Percentiles rank a stretch among this genome's conserved stretches.
Evolutionary conservation across 805 yeast species (phyloP).

Genomic region (Metschnikowia sp.): DNA sequence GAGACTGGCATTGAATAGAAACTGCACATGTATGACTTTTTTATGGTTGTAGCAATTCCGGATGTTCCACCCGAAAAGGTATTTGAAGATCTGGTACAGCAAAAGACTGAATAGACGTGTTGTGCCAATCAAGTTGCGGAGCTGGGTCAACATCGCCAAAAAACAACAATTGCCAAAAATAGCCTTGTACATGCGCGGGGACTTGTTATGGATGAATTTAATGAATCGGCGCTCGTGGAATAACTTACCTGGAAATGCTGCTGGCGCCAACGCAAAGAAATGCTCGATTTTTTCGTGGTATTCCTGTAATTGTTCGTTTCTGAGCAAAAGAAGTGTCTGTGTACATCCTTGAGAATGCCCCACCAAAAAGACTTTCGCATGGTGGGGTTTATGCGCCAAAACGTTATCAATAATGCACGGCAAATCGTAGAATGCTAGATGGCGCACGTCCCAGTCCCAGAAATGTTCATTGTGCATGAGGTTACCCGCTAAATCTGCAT

Average conservation of each 20-base stretch:
- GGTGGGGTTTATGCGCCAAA: constrained; percentile 37
- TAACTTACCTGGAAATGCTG: constrained; percentile 80
- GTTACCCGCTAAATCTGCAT: constrained; percentile 36
- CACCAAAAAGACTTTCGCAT: constrained; percentile 52
- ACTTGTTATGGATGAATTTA: constrained; percentile 54
- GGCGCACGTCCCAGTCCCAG: constrained; percentile 95
- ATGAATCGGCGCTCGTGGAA: constrained; percentile 62
- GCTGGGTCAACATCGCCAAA: constrained; percentile 66
- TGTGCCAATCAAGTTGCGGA: constrained; percentile 46
- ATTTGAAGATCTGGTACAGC: constrained; percentile 83
- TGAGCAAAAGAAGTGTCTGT: constrained; percentile 70
- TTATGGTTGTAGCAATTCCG: constrained; percentile 61
- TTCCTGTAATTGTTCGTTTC: constrained; percentile 31
- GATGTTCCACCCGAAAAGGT: constrained; percentile 85
- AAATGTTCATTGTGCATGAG: constrained; percentile 45
- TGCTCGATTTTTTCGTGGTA: constrained; percentile 56
- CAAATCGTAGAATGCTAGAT: constrained; percentile 75
- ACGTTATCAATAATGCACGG: constrained; percentile 69
- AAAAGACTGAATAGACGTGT: constrained; percentile 50
- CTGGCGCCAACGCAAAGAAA: constrained; percentile 84
- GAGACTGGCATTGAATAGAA: constrained; percentile 81
- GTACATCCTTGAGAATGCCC: constrained; percentile 96
- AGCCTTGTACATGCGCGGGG: constrained; percentile 40
- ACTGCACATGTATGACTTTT: constrained; percentile 64
- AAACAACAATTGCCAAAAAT: constrained; percentile 79